Conservation (phyloP, 805 yeast genomes). For the Nakazawaea anatomiae region DNA sequence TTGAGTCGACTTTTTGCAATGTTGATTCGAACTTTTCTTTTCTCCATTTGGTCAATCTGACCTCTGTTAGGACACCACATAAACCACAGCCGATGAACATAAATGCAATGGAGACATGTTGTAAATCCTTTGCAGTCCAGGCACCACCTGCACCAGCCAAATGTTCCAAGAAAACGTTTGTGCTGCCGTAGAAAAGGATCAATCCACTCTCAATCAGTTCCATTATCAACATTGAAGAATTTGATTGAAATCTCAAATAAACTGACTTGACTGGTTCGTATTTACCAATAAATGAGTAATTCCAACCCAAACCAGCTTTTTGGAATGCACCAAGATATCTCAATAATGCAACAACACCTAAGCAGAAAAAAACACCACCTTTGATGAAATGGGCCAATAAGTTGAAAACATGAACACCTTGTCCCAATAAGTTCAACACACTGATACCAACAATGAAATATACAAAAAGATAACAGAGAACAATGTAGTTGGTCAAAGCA, state of each 20-base stretch:
- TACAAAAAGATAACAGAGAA: conserved; percentile 53
- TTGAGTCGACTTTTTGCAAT: conserved; percentile 9
- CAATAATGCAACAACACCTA: conserved; percentile 77
- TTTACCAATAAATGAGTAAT: conserved; percentile 29
- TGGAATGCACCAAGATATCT: conserved; percentile 82
- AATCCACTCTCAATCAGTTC: conserved; percentile 78
- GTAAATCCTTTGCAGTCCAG: conserved; percentile 88
- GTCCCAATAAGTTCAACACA: conserved; percentile 64
- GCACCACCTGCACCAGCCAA: conserved; percentile 70
- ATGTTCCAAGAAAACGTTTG: conserved; percentile 89
- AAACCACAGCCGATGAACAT: conserved; percentile 89
- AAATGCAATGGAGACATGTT: conserved; percentile 87
- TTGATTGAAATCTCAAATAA: conserved; percentile 35
- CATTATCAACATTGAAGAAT: conserved; percentile 56
- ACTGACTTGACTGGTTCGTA: conserved; percentile 18
- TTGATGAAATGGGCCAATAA: conserved; percentile 92
- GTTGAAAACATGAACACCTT: conserved; percentile 64
- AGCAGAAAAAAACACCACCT: conserved; percentile 79
- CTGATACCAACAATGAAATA: conserved; percentile 55
- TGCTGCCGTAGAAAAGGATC: conserved; percentile 81
- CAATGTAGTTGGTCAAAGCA: conserved; percentile 53
- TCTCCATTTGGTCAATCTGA: conserved; percentile 59
- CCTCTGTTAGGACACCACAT: conserved; percentile 81
- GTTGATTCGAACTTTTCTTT: conserved; percentile 17
- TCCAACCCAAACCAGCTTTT: conserved; percentile 90